Conservation (phyloP, 352 stramenopile genomes). For the Pythium vanterpoolii region DNA sequence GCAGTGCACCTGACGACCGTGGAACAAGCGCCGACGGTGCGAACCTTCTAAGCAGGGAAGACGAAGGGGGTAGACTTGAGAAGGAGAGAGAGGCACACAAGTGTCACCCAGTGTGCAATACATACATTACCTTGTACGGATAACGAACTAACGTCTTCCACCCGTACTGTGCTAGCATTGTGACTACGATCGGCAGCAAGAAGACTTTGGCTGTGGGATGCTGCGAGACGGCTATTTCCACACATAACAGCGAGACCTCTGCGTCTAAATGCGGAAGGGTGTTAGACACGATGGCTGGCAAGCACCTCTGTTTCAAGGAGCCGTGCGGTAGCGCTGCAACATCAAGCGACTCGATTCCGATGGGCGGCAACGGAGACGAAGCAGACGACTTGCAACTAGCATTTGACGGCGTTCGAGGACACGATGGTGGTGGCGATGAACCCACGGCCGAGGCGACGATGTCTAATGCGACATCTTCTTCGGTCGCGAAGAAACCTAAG, state of each 20-base stretch:
- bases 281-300: neutral
- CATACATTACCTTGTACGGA: slow-evolving; percentile 5
- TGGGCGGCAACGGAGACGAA: neutral
- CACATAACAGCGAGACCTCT: neutral
- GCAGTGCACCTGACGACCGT: slow-evolving; percentile 43
- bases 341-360: neutral
- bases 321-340: neutral
- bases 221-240: neutral
- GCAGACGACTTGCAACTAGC: slow-evolving; percentile 7
- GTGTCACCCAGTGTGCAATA: slow-evolving; percentile 9
- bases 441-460: neutral
- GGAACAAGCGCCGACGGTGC: slow-evolving; percentile 37
- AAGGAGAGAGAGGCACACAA: neutral
- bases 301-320: neutral
- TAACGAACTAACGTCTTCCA: neutral
- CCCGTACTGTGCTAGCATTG: neutral
- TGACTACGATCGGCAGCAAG: neutral
- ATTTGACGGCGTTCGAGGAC: slow-evolving; percentile 10
- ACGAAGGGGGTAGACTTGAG: neutral
- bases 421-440: neutral
- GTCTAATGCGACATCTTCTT: neutral
- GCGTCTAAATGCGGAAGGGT: neutral
- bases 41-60: slow-evolving; percentile 28
- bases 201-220: neutral
- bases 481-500: slow-evolving; percentile 40